Evolutionary conservation across 1,284 basidiomycete genomes (phyloP), one percentile per base, ranked within the genome.

Genomic region (Pyrrhoderma lamaoense): DNA sequence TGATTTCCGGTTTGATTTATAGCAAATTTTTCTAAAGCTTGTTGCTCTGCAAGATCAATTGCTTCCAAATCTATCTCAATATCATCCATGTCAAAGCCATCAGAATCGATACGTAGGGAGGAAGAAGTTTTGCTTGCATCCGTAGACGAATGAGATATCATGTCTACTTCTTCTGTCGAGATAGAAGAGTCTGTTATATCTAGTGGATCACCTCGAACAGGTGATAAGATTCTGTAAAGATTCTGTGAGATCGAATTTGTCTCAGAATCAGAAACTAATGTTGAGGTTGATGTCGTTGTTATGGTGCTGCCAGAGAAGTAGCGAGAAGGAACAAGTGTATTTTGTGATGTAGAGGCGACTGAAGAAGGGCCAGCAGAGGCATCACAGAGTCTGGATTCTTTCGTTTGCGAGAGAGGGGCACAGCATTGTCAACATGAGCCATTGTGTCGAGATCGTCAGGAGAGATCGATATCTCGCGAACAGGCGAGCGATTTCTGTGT

Each of bases 51-150:
- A 50, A 47, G 53, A 45, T 63, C 64, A 14, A 70, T 43, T 27
- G 64, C 65, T 48, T 65, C 65, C 22, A 73, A 57, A 52, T 72
- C 67, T 47, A 70, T 56, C n/a, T 64, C 67, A 42, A 49, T 46
- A 14, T 68, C 62, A 22, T 64, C 63, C 42, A 62, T 64, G 16
- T 58, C 59, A 54, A 61, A 60, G 38, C 63, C 67, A 48, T 66
- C 62, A 34, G 42, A 49, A 34, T 45, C 51, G n/a, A 45, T 49
- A 14, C 47, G 65, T 62, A 37, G 65, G 64, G 57, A 61, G 61
- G 36, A 57, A 45, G 46, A 58, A 60, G 14, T 59, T 59, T 59
- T 63, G 60, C 38, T 56, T 37, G 47, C 9, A 40, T 49, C 36
- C 56, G 63, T 13, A 31, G 62, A 56, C 23, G 59, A 62, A 2